phyloP scores from a whole-genome alignment of 306 rosid genomes.

The Cicer bijugum region DNA sequence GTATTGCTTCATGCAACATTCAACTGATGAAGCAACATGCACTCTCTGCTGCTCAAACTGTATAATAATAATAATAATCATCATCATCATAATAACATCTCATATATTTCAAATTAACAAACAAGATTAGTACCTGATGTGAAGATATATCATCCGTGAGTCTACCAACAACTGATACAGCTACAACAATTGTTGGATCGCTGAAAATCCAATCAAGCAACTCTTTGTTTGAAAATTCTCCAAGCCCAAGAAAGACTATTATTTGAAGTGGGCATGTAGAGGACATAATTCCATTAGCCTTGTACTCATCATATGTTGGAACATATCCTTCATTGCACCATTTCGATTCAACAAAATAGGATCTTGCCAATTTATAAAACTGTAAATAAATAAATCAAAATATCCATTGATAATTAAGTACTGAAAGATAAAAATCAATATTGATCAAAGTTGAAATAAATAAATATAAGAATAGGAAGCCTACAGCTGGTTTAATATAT shows the following conservation, averaged over 20 bases:
- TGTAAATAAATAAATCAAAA: neutral
- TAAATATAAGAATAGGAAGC: neutral
- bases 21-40: conserved; percentile 44
- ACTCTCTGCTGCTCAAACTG: conserved; percentile 43
- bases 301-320: conserved; percentile 53
- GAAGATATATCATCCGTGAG: conserved; percentile 42
- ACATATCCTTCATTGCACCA: conserved; percentile 45
- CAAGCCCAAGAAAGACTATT: conserved; percentile 35
- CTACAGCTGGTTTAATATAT: conserved; percentile 25
- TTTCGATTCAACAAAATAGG: conserved; percentile 47
- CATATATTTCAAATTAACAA: neutral
- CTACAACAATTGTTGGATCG: conserved; percentile 41
- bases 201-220: conserved; percentile 48
- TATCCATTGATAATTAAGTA: neutral
- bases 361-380: conserved; percentile 13
- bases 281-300: conserved; percentile 19
- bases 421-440: neutral
- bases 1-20: conserved; percentile 55
- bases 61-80: too few species aligned
- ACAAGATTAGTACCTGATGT: conserved; percentile 45
- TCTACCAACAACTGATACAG: conserved; percentile 36
- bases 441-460: neutral
- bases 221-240: conserved; percentile 37
- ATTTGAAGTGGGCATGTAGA: neutral
- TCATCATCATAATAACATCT: too few species aligned